These are phyloP conservation scores for Hibiscus tridactylites DNA, from an alignment of 345 rosid genomes.

Conservation along the genomic window DNA sequence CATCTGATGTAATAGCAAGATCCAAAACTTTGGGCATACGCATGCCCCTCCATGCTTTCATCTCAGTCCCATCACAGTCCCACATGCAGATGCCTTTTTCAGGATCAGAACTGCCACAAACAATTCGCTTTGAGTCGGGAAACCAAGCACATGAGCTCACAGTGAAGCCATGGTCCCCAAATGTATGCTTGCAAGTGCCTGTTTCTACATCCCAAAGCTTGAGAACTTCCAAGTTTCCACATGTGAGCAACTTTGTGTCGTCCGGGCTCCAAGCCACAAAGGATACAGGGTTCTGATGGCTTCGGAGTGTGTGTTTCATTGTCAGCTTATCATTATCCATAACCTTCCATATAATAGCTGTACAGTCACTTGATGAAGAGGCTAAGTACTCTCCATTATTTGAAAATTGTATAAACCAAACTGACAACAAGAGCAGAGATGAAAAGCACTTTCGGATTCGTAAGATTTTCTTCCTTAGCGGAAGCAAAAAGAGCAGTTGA, in stretches of 20 bases:
- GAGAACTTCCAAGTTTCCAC: slow-evolving; percentile 73
- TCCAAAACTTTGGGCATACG: slow-evolving; percentile 78
- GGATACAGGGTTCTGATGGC: slow-evolving; percentile 75
- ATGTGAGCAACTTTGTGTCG: slow-evolving; percentile 67
- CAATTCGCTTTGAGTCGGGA: slow-evolving; percentile 80
- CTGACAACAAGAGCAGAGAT: too few relatives aligned
- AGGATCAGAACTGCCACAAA: slow-evolving; percentile 81
- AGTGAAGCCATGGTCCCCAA: slow-evolving; percentile 68
- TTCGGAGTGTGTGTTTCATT: slow-evolving; percentile 45
- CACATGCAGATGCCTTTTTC: slow-evolving; percentile 81
- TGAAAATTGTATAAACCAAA: slow-evolving; percentile 91
- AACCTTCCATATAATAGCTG: slow-evolving; percentile 92
- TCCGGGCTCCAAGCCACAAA: slow-evolving; percentile 91
- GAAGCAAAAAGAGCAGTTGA: too few relatives aligned
- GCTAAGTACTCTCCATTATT: slow-evolving; percentile 72
- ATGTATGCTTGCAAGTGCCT: slow-evolving; percentile 80
- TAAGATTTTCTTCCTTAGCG: too few relatives aligned
- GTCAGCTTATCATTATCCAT: slow-evolving; percentile 47
- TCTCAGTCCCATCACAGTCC: slow-evolving; percentile 81
- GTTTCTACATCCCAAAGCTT: slow-evolving; percentile 92
- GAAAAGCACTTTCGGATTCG: too few relatives aligned
- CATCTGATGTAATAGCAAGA: slow-evolving; percentile 79
- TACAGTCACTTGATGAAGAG: slow-evolving; percentile 86
- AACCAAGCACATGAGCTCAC: slow-evolving; percentile 96
- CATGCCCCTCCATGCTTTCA: slow-evolving; percentile 71